Percentiles rank a stretch among this genome's conserved stretches.
Conservation (phyloP, 345 rosid species). For the Psidium guajava region DNA sequence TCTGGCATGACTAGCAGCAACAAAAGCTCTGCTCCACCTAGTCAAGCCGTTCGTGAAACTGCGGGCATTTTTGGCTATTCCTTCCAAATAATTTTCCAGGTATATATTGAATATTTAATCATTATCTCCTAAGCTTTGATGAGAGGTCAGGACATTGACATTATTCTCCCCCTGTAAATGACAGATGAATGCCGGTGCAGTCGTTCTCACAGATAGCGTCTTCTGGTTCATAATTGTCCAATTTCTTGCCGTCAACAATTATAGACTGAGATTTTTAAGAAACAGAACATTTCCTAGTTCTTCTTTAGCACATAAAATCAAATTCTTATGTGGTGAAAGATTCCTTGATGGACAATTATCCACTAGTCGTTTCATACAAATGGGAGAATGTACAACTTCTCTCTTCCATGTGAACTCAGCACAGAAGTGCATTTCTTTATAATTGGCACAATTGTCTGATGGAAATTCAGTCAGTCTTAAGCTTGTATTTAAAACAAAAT, state of each 20-base stretch:
- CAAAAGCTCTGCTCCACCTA: conserved; percentile 18
- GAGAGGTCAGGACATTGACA: not conserved
- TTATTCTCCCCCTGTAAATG: not conserved
- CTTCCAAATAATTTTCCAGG: conserved; percentile 92
- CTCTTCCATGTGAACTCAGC: not conserved
- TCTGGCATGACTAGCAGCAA: conserved; percentile 6
- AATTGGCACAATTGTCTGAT: not conserved
- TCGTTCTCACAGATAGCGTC: conserved; percentile 82
- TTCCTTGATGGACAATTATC: not conserved
- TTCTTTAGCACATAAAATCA: not conserved
- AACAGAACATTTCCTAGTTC: no score
- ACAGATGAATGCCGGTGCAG: conserved; percentile 99
- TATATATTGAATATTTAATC: not conserved
- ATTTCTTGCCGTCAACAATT: conserved; percentile 68
- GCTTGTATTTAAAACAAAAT: not conserved
- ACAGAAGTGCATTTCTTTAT: not conserved
- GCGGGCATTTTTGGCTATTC: conserved; percentile 51
- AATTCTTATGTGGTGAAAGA: not conserved
- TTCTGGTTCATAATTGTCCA: conserved; percentile 94
- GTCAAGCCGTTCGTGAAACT: conserved; percentile 22
- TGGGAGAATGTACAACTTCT: not conserved
- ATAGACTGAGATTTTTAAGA: conserved; percentile 57
- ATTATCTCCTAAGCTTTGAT: not conserved
- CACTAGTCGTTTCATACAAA: not conserved
- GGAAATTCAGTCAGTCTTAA: not conserved